phyloP scores from a whole-genome alignment of 352 stramenopile species.

The Globisporangium middletonii region DNA sequence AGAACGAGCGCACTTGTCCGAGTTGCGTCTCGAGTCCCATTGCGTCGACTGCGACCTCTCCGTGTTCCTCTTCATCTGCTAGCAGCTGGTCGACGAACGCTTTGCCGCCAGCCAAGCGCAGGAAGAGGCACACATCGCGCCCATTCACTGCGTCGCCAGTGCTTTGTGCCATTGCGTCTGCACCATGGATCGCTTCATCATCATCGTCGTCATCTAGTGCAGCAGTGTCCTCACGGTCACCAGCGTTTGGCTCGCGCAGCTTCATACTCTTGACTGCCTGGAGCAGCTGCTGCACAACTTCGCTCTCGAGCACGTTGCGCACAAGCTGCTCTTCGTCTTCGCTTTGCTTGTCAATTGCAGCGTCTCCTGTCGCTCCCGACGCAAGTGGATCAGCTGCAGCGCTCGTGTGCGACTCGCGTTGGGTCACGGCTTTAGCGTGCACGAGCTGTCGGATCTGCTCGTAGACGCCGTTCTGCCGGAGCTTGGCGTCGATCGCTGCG shows the following conservation, averaged over 20 bases:
- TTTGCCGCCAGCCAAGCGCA: constrained; percentile 48
- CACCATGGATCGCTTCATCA: not conserved
- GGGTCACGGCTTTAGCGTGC: constrained; percentile 14
- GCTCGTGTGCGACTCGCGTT: not conserved
- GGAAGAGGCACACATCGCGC: constrained; percentile 31
- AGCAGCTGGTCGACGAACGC: constrained; percentile 75
- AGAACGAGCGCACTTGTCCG: constrained; percentile 41
- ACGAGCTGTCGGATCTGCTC: constrained; percentile 65
- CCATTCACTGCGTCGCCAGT: constrained; percentile 8
- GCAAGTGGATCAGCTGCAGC: not conserved
- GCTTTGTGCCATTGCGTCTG: not conserved
- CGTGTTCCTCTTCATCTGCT: constrained; percentile 18
- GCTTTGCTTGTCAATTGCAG: constrained; percentile 5
- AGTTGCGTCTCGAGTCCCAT: constrained; percentile 21
- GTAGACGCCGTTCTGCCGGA: constrained; percentile 74
- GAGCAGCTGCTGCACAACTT: constrained; percentile 69
- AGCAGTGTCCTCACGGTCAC: not conserved
- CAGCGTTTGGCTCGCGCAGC: not conserved
- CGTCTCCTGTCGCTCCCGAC: not conserved
- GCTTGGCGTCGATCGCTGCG: constrained; percentile 62
- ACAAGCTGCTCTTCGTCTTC: constrained; percentile 31
- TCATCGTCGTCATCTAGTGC: not conserved
- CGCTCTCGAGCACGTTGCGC: constrained; percentile 59
- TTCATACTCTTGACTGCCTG: constrained; percentile 30
- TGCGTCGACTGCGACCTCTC: constrained; percentile 7